These are phyloP conservation scores for Pseudogymnoascus sp. DNA, from an alignment of 2,329 filamentous ascomycete genomes.

Conservation along the genomic window DNA sequence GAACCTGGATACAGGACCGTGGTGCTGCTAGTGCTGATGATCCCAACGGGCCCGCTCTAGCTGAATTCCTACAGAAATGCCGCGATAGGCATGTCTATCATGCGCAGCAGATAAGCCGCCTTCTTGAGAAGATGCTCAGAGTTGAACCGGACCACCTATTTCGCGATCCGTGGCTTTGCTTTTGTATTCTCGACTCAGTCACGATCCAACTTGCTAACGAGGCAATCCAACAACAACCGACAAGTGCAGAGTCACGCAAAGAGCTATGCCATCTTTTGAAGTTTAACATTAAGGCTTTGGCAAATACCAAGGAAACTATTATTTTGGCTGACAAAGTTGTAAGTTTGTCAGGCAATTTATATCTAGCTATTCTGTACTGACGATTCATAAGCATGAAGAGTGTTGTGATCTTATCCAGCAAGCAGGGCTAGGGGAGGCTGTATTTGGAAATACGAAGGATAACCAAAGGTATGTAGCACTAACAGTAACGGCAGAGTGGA, in stretches of 20 bases:
- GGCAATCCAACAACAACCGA: neutral
- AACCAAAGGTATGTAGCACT: neutral
- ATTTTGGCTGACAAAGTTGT: slow-evolving; percentile 5
- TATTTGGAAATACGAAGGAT: neutral
- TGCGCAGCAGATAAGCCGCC: neutral
- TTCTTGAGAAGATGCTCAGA: slow-evolving; percentile 5
- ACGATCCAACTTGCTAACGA: neutral
- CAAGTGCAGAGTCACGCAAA: neutral
- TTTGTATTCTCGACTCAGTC: slow-evolving; percentile 7
- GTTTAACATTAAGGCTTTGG: slow-evolving; percentile 2
- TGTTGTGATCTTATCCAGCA: neutral
- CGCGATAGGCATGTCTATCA: neutral
- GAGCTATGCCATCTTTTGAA: neutral
- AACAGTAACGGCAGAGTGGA: neutral
- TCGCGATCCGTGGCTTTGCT: slow-evolving; percentile 3
- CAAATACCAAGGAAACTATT: neutral
- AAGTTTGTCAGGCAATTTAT: neutral
- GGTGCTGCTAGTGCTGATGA: slow-evolving; percentile 15
- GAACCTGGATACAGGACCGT: slow-evolving; percentile 16
- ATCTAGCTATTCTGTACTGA: neutral
- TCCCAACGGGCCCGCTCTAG: slow-evolving; percentile 9
- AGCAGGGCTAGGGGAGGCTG: neutral
- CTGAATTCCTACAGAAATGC: slow-evolving; percentile 8
- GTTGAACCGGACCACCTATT: slow-evolving; percentile 8
- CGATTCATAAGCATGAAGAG: neutral